Evolutionary conservation across 768 basidiomycete species (phyloP).

Genomic region (Lactifluus hygrophoroides): DNA sequence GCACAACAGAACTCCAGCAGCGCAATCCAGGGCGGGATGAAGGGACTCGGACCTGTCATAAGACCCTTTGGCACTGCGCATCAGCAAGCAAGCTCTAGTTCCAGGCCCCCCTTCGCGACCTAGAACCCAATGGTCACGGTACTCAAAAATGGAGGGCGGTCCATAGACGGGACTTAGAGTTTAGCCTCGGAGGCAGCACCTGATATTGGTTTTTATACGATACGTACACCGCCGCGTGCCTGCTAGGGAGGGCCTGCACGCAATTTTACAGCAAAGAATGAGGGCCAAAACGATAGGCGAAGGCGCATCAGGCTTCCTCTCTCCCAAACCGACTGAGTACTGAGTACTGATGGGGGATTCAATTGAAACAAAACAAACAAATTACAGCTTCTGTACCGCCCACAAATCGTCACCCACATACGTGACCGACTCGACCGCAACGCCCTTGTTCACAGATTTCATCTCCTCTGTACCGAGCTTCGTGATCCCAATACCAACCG

Average conservation of each 20-base stretch:
- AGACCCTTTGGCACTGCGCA: background rate
- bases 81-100: too few relatives aligned
- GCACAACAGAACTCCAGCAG: background rate
- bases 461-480: constrained; percentile 86
- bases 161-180: constrained; percentile 1
- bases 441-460: constrained; percentile 77
- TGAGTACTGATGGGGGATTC: too few relatives aligned
- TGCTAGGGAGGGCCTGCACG: too few relatives aligned
- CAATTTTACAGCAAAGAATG: background rate
- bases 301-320: too few relatives aligned
- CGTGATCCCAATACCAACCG: constrained; percentile 78
- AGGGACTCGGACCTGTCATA: background rate
- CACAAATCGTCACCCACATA: constrained; percentile 88
- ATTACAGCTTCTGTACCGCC: constrained; percentile 52
- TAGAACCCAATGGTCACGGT: background rate
- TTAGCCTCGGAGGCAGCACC: constrained; percentile 4
- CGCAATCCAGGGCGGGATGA: too few relatives aligned
- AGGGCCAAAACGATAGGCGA: too few relatives aligned
- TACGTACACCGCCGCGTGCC: background rate
- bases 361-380: too few relatives aligned
- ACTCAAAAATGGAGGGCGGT: background rate
- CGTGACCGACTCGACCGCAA: constrained; percentile 81
- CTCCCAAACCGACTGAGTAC: too few relatives aligned
- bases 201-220: background rate
- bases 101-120: background rate